Percentiles rank a stretch among this genome's conserved stretches.
These are phyloP conservation scores for Pseudogymnoascus verrucosus DNA, from an alignment of 2,329 filamentous ascomycete species.

Conservation along the genomic window DNA sequence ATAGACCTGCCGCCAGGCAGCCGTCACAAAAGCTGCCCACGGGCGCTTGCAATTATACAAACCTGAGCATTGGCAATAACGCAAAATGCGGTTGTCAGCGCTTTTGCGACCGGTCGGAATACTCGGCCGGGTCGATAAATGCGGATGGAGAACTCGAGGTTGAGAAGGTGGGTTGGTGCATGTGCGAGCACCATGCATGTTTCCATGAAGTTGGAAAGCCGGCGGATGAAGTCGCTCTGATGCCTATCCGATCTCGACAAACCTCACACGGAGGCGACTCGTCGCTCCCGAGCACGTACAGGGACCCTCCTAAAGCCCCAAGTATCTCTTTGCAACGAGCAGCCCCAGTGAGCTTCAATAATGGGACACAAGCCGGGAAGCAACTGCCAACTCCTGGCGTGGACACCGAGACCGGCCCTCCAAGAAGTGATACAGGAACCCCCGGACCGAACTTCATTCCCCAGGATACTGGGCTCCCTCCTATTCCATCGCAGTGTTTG, in stretches of 20 bases:
- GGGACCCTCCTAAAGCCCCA: neutral
- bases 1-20: conserved; percentile 16
- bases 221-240: neutral
- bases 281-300: conserved; percentile 1
- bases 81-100: conserved; percentile 43
- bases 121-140: neutral
- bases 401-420: neutral
- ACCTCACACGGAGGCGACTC: neutral
- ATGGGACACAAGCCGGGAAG: neutral
- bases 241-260: neutral
- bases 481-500: conserved; percentile 30
- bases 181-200: conserved; percentile 50
- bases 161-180: conserved; percentile 30
- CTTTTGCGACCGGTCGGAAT: conserved; percentile 39
- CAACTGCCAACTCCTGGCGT: neutral
- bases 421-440: conserved; percentile 9
- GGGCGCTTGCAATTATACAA: conserved; percentile 45
- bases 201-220: conserved; percentile 34
- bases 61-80: conserved; percentile 34
- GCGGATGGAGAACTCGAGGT: conserved; percentile 1
- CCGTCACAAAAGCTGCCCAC: conserved; percentile 29
- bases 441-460: conserved; percentile 21
- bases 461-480: conserved; percentile 22
- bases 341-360: neutral
- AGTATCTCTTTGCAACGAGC: neutral